Evolutionary conservation across 305 asterid genomes (phyloP), one percentile per base, ranked within the genome.

Genomic region (Fraxinus sp.): DNA sequence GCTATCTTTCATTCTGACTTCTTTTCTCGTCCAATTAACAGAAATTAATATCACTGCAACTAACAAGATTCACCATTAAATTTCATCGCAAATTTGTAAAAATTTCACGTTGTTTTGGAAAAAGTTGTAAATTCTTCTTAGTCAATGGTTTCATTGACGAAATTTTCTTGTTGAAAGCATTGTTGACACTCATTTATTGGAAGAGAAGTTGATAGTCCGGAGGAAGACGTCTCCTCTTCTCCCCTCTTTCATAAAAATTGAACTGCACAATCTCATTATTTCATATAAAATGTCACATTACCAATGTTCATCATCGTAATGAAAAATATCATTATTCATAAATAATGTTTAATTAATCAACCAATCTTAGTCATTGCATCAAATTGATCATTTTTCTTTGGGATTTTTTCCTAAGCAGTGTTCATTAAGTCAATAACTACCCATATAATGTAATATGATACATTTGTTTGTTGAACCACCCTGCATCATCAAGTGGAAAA

Each of bases 381-480:
- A 57, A 7, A n/a, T 18, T 18, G 10, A 57, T 57, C 68, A 57
- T 57, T n/a, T 52, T 57, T 57, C 28, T 57, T 18, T 1, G 28
- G 28, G 18, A 57, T 57, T 18, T 57, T 57, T 57, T 57, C 68
- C 26, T 57, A 57, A 16, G 26, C 68, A 18, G 8, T 57, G 68
- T 57, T 18, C 68, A n/a, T 57, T 18, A 57, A 57, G 68, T 57
- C 68, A 57, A 57, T 18, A 57, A 57, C 68, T 57, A 57, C 68
- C 28, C 18, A 18, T 6, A 57, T 6, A 55, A 18, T 18, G 68
- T 57, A 57, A 18, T 57, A 57, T 18, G 68, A 57, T 57, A 18
- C 68, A 57, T 57, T 18, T 57, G 68, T 87, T 85, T 87, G 90
- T 85, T 85, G 90, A 87, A 87, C 90, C 81, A 87, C 88, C 79